phyloP scores from a whole-genome alignment of 768 basidiomycete species.

The Pleurotus tuber-regium region DNA sequence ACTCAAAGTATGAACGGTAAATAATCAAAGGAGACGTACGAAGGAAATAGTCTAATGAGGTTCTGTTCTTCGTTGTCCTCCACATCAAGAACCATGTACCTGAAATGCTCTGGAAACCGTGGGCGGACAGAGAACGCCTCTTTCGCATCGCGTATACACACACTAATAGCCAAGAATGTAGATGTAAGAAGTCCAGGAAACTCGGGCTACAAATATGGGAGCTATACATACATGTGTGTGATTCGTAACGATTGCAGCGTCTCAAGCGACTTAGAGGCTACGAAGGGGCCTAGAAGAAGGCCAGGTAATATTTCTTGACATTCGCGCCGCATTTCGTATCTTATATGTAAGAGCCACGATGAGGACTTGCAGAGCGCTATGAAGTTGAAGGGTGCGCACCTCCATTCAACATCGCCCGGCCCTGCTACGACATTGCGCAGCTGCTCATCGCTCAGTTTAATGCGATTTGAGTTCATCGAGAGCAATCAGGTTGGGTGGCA shows the following conservation, averaged over 20 bases:
- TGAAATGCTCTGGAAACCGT: constrained; percentile 76
- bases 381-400: constrained; percentile 37
- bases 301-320: constrained; percentile 89
- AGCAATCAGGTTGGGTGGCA: background rate
- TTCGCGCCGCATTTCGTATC: constrained; percentile 95
- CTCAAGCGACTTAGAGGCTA: constrained; percentile 80
- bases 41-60: constrained; percentile 86
- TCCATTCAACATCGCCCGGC: constrained; percentile 83
- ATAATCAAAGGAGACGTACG: constrained; percentile 48
- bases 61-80: constrained; percentile 95
- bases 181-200: constrained; percentile 11
- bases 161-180: constrained; percentile 41
- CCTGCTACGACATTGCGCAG: constrained; percentile 70
- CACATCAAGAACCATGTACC: constrained; percentile 80
- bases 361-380: background rate
- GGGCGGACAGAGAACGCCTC: constrained; percentile 89
- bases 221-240: constrained; percentile 68
- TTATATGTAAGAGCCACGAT: constrained; percentile 25
- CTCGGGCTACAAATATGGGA: constrained; percentile 16
- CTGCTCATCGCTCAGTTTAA: constrained; percentile 34
- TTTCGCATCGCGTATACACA: constrained; percentile 86
- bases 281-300: constrained; percentile 83
- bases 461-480: background rate
- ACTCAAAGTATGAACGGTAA: constrained; percentile 1
- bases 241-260: constrained; percentile 63